Base-by-base conservation (phyloP, 805 yeast species). In the Kazachstania africana region DNA sequence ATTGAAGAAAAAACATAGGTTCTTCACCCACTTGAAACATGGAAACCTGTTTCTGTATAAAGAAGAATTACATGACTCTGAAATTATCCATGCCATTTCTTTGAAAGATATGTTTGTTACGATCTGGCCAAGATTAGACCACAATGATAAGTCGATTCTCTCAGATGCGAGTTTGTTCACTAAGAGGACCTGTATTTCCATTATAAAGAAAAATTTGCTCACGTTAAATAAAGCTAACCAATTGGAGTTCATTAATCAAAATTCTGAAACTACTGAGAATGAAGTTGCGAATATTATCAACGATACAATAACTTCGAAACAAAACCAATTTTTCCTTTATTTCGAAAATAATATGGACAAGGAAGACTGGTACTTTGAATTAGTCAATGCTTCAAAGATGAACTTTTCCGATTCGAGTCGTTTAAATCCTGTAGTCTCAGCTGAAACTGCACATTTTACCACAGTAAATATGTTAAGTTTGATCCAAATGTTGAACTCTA, bases 291-390 rank as follows among this genome's bases (percentile, higher is more conserved):
- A 27, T 19, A 19, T 35, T 32, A 12, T 26, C 24, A 10, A 19
- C 9, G 26, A 24, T 12, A 4, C 32, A 4, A 15, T 26, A 13
- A 30, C 33, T 6, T 6, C 35, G 1, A 13, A 34, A 5, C 39
- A 49, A 36, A 56, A 39, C 13, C 52, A 57, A 5, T 70, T 70
- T 44, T 88, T 69, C 52, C 55, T 88, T 3, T 82, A 84, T 53
- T 70, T 78, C 27, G 94, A 84, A 43, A 67, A 74, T 29, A 83
- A 85, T 42, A 68, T 68, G 34, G 85, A 78, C 28, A 88, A 88
- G 47, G 98, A 91, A 54, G 95, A 88, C 51, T 77, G 95, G 80
- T 91, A 88, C 51, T 85, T 84, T 55, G 75, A 82, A 1, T 61
- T 91, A 33, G 64, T 88, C n/a, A 64, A 77, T 35, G 93, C 93